Conservation (phyloP, 352 stramenopile genomes). For the Phytophthora kernoviae region DNA sequence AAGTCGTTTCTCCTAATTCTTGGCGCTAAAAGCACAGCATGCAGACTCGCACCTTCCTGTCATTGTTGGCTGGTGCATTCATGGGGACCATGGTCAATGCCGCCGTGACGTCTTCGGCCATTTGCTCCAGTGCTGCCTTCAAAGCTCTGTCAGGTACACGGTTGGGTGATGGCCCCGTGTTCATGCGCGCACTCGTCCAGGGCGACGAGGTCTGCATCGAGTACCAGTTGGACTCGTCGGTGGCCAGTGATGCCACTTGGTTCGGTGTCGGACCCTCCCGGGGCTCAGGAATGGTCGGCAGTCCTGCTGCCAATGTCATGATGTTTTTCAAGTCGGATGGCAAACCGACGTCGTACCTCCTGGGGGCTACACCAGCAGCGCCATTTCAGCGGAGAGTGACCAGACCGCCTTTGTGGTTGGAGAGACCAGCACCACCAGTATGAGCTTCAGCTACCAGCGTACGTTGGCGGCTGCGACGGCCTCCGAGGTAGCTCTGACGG, state of each 20-base stretch:
- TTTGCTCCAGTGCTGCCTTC: constrained; percentile 64
- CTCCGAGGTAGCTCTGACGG: constrained; percentile 55
- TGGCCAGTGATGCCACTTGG: constrained; percentile 50
- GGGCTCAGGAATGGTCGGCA: constrained; percentile 66
- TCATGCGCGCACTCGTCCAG: constrained; percentile 60
- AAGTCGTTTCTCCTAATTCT: neutral
- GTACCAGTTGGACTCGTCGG: constrained; percentile 52
- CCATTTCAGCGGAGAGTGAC: constrained; percentile 47
- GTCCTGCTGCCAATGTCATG: constrained; percentile 71
- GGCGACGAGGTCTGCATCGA: constrained; percentile 70
- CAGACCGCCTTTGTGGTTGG: constrained; percentile 48
- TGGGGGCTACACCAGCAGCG: constrained; percentile 49
- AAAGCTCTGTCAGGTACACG: constrained; percentile 41
- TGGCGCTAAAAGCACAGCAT: no score
- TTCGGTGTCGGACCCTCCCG: constrained; percentile 64
- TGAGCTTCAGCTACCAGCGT: constrained; percentile 80
- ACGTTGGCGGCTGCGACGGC: constrained; percentile 49
- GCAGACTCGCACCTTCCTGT: constrained; percentile 15
- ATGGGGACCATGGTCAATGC: constrained; percentile 14
- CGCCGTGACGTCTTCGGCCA: constrained; percentile 27
- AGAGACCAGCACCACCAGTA: constrained; percentile 37
- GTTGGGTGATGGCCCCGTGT: constrained; percentile 64
- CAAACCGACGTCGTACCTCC: constrained; percentile 54
- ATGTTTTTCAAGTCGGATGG: constrained; percentile 58
- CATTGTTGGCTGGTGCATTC: constrained; percentile 14